Conservation (phyloP, 1,139 yeast genomes). For the Scheffersomyces quercinus region DNA sequence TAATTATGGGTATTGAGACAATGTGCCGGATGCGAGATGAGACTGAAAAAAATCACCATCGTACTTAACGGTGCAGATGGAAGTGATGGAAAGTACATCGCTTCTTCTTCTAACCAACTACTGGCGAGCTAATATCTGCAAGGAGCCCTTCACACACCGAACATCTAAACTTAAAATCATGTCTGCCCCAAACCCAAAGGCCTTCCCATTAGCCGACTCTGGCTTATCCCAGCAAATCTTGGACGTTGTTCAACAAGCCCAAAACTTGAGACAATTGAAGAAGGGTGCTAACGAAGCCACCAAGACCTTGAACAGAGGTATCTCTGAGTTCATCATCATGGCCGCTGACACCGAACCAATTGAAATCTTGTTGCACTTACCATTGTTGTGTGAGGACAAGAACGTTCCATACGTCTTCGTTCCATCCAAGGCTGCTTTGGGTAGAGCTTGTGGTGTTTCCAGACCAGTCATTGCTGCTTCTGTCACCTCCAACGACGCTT, state of each 20-base stretch:
- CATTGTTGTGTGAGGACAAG: constrained; percentile 97
- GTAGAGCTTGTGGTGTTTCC: constrained; percentile 99
- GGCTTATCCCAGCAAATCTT: constrained; percentile 94
- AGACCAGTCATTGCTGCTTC: constrained; percentile 99
- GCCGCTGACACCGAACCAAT: constrained; percentile 99
- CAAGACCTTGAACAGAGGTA: constrained; percentile 99
- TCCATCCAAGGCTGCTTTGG: constrained; percentile 97
- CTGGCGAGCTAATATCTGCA: constrained; percentile 52
- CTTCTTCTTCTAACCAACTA: constrained; percentile 11
- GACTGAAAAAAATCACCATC: too few species aligned
- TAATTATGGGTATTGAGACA: constrained; percentile 2
- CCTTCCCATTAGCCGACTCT: constrained; percentile 98
- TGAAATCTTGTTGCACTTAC: constrained; percentile 96
- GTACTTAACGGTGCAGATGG: too few species aligned
- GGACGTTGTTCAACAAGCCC: constrained; percentile 97
- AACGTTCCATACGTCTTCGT: constrained; percentile 99
- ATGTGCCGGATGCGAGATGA: constrained; percentile 6
- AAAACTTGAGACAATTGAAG: constrained; percentile 96
- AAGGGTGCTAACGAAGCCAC: constrained; percentile 99
- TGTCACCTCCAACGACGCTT: constrained; percentile 97
- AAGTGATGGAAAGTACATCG: too few species aligned
- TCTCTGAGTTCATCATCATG: constrained; percentile 98
- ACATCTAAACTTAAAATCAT: constrained; percentile 20
- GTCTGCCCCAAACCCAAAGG: constrained; percentile 90
- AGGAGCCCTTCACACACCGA: constrained; percentile 59